Evolutionary conservation across 495 filamentous ascomycete genomes (phyloP), one percentile per base, ranked within the genome.

Genomic region (Cercophora sp.): DNA sequence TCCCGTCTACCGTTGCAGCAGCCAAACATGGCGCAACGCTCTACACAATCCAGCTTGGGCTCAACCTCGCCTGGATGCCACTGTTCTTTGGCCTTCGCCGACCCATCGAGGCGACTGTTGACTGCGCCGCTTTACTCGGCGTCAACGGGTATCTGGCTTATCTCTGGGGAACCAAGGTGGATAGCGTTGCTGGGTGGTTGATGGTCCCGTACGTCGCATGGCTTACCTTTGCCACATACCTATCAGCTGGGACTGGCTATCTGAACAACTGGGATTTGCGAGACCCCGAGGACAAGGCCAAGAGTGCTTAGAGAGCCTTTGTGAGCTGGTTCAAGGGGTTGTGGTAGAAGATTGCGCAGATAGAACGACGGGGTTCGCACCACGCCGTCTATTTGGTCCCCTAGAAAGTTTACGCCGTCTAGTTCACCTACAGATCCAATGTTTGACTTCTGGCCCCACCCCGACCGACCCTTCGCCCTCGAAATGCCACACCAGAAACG

Each of bases 51-150:
- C 91, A 96, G 63, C 84, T 96, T 8, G 85, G 75, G 16, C 69
- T 96, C 11, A 96, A 96, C 65, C 70, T 93, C 16, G 65, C 85
- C 41, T 97, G 88, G 89, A 96, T 93, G 89, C 92, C 92, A 1
- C 79, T 96, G 8, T 97, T 96, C 77, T 96, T 95, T 63, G 77
- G 79, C 1, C 57, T 86, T 26, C 78, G 81, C 32, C 77, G 80
- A 20, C 88, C 89, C 2, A 78, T 83, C 51, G 79, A 82, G 62
- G 91, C 90, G 1, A 79, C 90, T 8, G 79, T 76, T 4, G 87
- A 96, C 70, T 84, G 94, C 42, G 71, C 86, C 2, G 77, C 84
- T 1, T 71, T 96, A 9, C 77, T 82, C 1, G 88, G 84, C 1
- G 72, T 84, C 4, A 85, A 85, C 15, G 80, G 76, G 0, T 86